Evolutionary conservation across 192 early-diverging fungal genomes (phyloP), one percentile per base, ranked within the genome.

Genomic region (Coemansia sp.): DNA sequence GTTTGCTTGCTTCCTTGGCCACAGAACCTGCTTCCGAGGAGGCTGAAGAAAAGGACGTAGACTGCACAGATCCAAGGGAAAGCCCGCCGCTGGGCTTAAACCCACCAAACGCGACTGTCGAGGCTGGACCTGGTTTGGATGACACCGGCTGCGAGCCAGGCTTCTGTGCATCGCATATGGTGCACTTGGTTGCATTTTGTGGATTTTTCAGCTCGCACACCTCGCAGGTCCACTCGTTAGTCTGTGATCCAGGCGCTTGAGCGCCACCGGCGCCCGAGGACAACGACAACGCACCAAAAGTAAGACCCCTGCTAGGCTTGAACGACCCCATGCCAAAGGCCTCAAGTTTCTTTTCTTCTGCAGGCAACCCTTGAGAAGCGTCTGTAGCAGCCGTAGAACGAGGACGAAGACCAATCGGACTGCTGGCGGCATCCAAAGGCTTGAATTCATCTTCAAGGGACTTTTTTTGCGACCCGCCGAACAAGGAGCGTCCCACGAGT

Each of bases 201-300:
- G 68, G 59, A 59, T 40, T 81, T 46, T 59, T 61, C 18, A 81
- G 42, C 30, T 63, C 64, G 55, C 79, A 82, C 16, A 61, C 55
- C 7, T 49, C 57, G 49, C 75, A 82, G n/a, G 56, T 66, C 79
- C 79, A 82, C 21, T 67, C 26, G 13, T 52, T 70, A 12, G 10
- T 42, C 16, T 28, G 25, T 16, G 15, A 18, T 0, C 15, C 9
- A 16, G 18, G 30, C 1, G 49, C 31, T 40, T 48, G 43, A 13
- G 39, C 53, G 8, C n/a, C 62, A 21, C 13, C 40, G 13, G 15
- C 0, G 13, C 40, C 15, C 40, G 13, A 18, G 18, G 40, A 7
- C 40, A 1, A 1, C 18, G 7, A 18, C 12, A 43, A 18, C 7
- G 1, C 40, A 2, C 51, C 69, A 12, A 68, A 49, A 13, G 75